phyloP scores from a whole-genome alignment of 2,329 filamentous ascomycete species.

The Rhinocladiella similis region DNA sequence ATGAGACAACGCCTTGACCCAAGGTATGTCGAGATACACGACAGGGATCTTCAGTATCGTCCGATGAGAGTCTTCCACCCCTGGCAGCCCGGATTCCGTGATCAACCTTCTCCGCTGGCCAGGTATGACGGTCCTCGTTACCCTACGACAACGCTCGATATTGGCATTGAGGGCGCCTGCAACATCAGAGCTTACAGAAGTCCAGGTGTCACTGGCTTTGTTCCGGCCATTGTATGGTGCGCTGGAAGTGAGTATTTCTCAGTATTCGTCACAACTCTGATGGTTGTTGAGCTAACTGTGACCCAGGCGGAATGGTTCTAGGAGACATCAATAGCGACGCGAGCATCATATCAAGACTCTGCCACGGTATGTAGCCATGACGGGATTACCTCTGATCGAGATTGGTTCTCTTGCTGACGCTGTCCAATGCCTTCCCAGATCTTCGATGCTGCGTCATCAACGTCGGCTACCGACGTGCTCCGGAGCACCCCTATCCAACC shows the following conservation, averaged over 20 bases:
- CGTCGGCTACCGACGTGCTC: not conserved
- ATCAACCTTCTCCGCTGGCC: not conserved
- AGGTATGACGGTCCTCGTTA: not conserved
- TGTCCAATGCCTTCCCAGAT: not conserved
- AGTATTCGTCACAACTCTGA: not conserved
- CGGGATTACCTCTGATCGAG: not conserved
- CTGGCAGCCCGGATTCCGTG: not conserved
- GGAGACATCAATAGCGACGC: not conserved
- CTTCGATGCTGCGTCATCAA: not conserved
- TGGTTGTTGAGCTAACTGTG: not conserved
- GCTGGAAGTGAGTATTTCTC: not conserved
- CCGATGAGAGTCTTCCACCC: not conserved
- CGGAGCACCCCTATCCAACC: not conserved
- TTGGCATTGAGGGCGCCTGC: not conserved
- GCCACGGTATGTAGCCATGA: not conserved
- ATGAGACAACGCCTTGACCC: not conserved
- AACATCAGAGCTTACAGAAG: not conserved
- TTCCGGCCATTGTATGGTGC: not conserved
- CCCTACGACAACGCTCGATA: not conserved
- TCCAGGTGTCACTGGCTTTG: not conserved
- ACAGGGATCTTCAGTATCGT: not conserved
- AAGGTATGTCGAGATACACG: not conserved
- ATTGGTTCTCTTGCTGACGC: not conserved
- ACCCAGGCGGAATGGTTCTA: not conserved
- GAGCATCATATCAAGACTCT: not conserved